Base-by-base conservation (phyloP, 1,284 basidiomycete genomes). In the Trametes sp. region DNA sequence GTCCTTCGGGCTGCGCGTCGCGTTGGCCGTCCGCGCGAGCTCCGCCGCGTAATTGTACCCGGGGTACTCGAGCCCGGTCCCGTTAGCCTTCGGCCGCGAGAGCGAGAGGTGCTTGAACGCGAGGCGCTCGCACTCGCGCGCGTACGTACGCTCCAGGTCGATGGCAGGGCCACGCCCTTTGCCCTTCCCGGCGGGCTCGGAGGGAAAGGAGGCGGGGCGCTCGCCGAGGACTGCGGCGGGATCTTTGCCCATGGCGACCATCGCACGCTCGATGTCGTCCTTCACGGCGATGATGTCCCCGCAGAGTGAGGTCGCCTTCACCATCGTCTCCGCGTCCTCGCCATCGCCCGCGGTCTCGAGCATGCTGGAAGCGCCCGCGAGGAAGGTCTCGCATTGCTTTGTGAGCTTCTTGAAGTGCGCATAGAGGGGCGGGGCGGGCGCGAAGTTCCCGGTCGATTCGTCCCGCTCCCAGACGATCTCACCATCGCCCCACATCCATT, bases 351-450 rank as follows among this genome's bases (percentile, higher is more conserved):
- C 68, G n/a, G 52, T 59, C 46, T 74, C 75, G 44, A 81, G 72
- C 70, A 82, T 75, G 28, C 74, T 74, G 23, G 74, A 73, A 9
- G 81, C 83, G 2, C 82, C 82, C 0, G 77, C 71, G n/a, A 84
- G 70, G 67, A 86, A 86, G 0, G 82, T 76, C 65, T 83, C 78
- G 62, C 80, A 81, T 63, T 85, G 85, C 63, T 76, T 81, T 11
- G 80, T 79, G 60, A 87, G 75, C 67, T 84, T 85, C 69, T 78
- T 79, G 73, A 86, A 85, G 67, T 82, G 76, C n/a, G 78, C 74
- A 65, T 82, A 82, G 10, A 85, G 77, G 8, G 84, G 79, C 38
- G 80, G 74, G 5, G 70, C 70, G 45, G 70, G 72, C 57, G 79
- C 76, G 23, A 77, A 67, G 7, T 68, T 67, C 38, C 65, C 59